Evolutionary conservation across 306 rosid genomes (phyloP), one percentile per base, ranked within the genome.

Genomic region (Dalbergia oliveri): DNA sequence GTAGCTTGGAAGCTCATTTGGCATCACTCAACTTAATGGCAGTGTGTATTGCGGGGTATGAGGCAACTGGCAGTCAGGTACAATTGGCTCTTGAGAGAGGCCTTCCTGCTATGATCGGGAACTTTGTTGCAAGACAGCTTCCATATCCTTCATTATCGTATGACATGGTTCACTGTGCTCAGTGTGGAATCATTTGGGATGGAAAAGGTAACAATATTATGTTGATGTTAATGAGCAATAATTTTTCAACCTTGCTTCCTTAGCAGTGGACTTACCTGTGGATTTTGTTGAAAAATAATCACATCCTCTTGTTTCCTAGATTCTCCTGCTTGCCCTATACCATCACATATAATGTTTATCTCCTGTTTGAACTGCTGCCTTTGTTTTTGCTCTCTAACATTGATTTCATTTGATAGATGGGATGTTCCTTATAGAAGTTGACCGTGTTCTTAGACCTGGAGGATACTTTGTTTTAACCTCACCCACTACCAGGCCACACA

Each of bases 21-120:
- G 81, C 81, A 62, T 85, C 98, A 47, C 69, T 89, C 66, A 87
- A 91, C 60, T 81, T 90, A 44, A 91, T 93, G 94, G 78, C 90
- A 60, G 75, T 93, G 66, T 93, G 98, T 66, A 76, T 91, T 80
- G 94, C 98, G 53, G 86, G 90, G 70, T 93, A 87, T 67, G 98
- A 93, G 84, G 93, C 93, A 68, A 88, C 97, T 58, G 98, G 98
- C 78, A 91, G 98, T 82, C 98, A 93, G 86, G 98, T 93, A 84
- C 98, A 93, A 75, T 82, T 93, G 90, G 87, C 94, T 84, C 97
- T 93, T 50, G 98, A 93, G 92, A 88, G 98, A 78, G 98, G 97
- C 75, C 92, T 93, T 78, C 97, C 98, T 8, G 97, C 98, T 44
- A 82, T 93, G 89, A 83, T 93, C 75, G 97, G 93, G 21, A 89